Evolutionary conservation across 768 basidiomycete species (phyloP), one percentile per base, ranked within the genome.

Genomic region (Megacollybia marginata): DNA sequence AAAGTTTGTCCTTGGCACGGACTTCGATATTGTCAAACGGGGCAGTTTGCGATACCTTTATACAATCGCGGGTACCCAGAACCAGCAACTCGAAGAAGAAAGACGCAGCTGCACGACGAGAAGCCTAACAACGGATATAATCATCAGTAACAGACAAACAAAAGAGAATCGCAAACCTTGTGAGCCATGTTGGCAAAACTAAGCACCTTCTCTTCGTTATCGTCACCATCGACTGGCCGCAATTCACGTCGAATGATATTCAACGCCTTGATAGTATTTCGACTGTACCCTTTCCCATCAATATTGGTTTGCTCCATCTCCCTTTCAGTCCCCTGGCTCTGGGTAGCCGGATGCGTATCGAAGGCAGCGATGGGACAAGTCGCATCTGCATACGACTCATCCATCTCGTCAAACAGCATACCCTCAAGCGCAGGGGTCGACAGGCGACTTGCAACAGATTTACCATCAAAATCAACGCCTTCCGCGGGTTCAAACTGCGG

Each of bases 41-140:
- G 8, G 70, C 71, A 5, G 62, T 58, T 63, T 99, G 96, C 7
- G 80, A 68, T 42, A 99, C 66, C 57, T 87, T 82, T 56, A 99
- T 72, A 61, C 88, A 92, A 64, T 97, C 94, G 33, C 90, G 84
- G 4, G 95, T 97, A 9, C 92, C 85, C 1, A 99, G 80, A 1
- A 98, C 92, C 28, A 99, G 83, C 33, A 97, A 68, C 65, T 99
- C 96, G 62, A 99, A 99, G 76, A 99, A 99, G 74, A 99, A 97
- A 2, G 92, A 84, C 1, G 95, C 82, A 1, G 95, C 92, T 11
- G 93, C 96, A 38, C 92, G 82, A 44, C 90, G 85, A 9, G 91
- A 88, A 11, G 92, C 87, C 90, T 94, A 12, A n/a, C 32, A 45
- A 46, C 33, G 46, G n/a, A n/a, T n/a, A n/a, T n/a, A n/a, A 35